Evolutionary conservation across 805 yeast genomes (phyloP).

Genomic region (Kurtzmaniella cleridarum): DNA sequence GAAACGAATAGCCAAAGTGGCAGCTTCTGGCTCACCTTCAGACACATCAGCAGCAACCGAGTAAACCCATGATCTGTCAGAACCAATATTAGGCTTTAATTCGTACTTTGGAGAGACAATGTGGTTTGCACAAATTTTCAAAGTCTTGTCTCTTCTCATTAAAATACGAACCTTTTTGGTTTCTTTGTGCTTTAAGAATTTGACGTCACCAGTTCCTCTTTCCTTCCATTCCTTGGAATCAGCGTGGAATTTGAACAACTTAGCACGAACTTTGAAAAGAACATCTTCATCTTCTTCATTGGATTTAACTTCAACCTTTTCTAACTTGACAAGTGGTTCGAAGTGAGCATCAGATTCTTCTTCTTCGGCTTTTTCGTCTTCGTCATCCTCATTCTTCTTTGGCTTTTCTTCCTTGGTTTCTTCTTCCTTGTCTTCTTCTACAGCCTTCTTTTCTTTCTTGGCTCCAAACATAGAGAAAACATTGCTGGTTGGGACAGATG

Average conservation of each 20-base stretch:
- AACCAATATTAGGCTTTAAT: conserved; percentile 89
- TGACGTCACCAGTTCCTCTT: conserved; percentile 98
- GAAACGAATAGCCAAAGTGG: conserved; percentile 93
- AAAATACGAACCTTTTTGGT: conserved; percentile 80
- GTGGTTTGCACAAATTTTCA: conserved; percentile 98
- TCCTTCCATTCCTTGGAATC: conserved; percentile 96
- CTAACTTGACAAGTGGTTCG: conserved; percentile 92
- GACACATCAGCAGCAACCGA: conserved; percentile 89
- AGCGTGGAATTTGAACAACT: conserved; percentile 82
- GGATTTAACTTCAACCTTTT: conserved; percentile 94
- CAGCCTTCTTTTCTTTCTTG: conserved; percentile 62
- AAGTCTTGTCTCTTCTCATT: conserved; percentile 99
- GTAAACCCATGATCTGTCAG: conserved; percentile 98
- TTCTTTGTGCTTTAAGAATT: conserved; percentile 84
- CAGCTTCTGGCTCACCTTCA: conserved; percentile 95
- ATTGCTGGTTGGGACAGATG: conserved; percentile 64
- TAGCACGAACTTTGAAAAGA: conserved; percentile 76
- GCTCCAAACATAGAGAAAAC: conserved; percentile 97
- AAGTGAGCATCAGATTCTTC: conserved; percentile 86
- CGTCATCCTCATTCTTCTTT: conserved; percentile 28
- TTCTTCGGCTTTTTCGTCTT: conserved; percentile 49
- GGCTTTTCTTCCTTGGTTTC: conserved; percentile 20
- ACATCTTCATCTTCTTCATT: conserved; percentile 35
- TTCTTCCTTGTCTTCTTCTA: conserved; percentile 16
- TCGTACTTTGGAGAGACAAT: conserved; percentile 75